These are phyloP conservation scores for Phoenix dactylifera DNA, from an alignment of 176 grass and related monocot genomes.

Conservation along the genomic window DNA sequence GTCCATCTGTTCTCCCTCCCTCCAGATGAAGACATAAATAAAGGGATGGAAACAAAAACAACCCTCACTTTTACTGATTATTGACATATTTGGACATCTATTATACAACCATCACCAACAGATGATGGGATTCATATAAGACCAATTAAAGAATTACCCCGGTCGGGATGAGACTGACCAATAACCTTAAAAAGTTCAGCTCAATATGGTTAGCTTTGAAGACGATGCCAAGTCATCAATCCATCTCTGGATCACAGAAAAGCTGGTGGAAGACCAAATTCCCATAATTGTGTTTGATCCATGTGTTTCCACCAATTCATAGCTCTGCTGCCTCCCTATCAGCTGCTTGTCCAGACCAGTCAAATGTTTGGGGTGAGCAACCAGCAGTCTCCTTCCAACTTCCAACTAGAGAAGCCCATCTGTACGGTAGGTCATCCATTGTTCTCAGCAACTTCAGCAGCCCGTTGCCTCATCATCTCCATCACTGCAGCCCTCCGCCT, in stretches of 20 bases:
- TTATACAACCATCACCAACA: constrained; percentile 40
- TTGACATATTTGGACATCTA: constrained; percentile 31
- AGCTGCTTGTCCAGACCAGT: constrained; percentile 32
- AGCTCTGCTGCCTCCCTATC: constrained; percentile 19
- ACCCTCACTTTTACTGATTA: background rate
- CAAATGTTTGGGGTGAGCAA: constrained; percentile 25
- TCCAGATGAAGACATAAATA: constrained; percentile 11
- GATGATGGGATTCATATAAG: constrained; percentile 30
- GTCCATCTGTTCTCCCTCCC: no score
- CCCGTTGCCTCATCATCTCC: constrained; percentile 99
- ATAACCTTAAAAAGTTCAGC: constrained; percentile 17
- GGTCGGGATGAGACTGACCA: constrained; percentile 19
- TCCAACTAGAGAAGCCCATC: constrained; percentile 45
- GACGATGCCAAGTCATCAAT: constrained; percentile 20
- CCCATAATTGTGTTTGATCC: no score
- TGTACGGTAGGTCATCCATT: constrained; percentile 47
- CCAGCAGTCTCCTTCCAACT: constrained; percentile 26
- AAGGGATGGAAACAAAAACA: background rate
- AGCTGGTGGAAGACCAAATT: no score
- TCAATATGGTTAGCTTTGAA: constrained; percentile 31
- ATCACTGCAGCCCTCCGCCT: constrained; percentile 95
- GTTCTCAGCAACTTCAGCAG: constrained; percentile 70
- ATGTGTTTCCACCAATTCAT: constrained; percentile 10
- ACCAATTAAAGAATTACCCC: constrained; percentile 67
- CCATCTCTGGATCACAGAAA: constrained; percentile 8